Evolutionary conservation across 176 grass and related monocot species (phyloP).

Genomic region (Juncus effusus): DNA sequence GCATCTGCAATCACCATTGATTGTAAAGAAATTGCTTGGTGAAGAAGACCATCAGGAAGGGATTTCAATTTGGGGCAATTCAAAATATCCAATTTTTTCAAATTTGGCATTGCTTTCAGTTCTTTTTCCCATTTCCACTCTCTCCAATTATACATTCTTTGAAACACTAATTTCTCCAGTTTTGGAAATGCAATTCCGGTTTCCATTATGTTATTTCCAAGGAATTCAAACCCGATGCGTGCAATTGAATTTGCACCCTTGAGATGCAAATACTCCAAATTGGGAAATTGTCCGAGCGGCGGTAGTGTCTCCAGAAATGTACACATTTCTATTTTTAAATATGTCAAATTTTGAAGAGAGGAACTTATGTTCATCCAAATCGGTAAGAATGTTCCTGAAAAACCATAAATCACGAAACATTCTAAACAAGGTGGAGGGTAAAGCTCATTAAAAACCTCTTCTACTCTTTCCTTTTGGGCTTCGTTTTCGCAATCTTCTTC

Average conservation of each 20-base stretch:
- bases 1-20: background rate
- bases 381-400: background rate
- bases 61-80: background rate
- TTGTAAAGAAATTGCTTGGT: background rate
- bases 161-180: background rate
- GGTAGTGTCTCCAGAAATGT: background rate
- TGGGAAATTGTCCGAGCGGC: background rate
- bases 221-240: background rate
- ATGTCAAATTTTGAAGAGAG: background rate
- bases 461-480: background rate
- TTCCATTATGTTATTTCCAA: background rate
- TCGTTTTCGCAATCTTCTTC: background rate
- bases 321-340: background rate
- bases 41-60: background rate
- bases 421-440: background rate
- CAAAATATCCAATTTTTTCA: slow-evolving; percentile 1
- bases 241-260: background rate
- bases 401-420: background rate
- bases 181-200: background rate
- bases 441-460: slow-evolving; percentile 10
- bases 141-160: background rate
- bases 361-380: background rate
- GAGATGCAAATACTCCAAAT: background rate
- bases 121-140: slow-evolving; percentile 10
- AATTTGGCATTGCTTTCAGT: slow-evolving; percentile 2